Evolutionary conservation across 2,329 filamentous ascomycete species (phyloP).

Genomic region (Nemania serpens): DNA sequence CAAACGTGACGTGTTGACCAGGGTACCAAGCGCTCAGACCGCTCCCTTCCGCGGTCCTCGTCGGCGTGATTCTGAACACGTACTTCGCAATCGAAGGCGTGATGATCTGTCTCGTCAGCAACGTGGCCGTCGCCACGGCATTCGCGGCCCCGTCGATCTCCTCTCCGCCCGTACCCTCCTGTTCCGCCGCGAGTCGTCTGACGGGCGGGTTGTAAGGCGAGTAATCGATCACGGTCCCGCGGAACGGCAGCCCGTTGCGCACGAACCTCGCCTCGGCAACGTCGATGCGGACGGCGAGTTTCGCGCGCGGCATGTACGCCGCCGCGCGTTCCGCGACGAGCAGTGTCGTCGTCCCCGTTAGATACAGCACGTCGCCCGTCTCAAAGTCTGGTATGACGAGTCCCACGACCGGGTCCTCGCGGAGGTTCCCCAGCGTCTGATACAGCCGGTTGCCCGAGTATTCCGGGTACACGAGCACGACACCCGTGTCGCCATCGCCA

Average conservation of each 20-base stretch:
- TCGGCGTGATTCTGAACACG: slow-evolving; percentile 47
- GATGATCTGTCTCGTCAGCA: slow-evolving; percentile 63
- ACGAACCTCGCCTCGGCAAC: slow-evolving; percentile 67
- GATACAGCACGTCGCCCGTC: slow-evolving; percentile 73
- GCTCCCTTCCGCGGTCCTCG: background rate
- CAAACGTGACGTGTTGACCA: slow-evolving; percentile 79
- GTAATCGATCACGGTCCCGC: slow-evolving; percentile 60
- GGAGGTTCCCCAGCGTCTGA: slow-evolving; percentile 80
- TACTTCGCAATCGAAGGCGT: slow-evolving; percentile 72
- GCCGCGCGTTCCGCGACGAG: slow-evolving; percentile 68
- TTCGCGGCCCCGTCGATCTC: background rate
- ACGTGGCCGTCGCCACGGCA: slow-evolving; percentile 51
- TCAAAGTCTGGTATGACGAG: slow-evolving; percentile 75
- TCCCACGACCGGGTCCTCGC: slow-evolving; percentile 68
- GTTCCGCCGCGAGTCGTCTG: slow-evolving; percentile 66
- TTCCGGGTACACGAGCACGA: slow-evolving; percentile 75
- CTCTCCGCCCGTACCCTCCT: slow-evolving; percentile 23
- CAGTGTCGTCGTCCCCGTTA: slow-evolving; percentile 71
- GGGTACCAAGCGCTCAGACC: slow-evolving; percentile 57
- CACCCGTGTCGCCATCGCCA: slow-evolving; percentile 23
- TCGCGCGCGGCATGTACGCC: slow-evolving; percentile 67
- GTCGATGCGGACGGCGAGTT: slow-evolving; percentile 72
- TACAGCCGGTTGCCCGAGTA: slow-evolving; percentile 85
- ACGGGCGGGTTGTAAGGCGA: slow-evolving; percentile 83
- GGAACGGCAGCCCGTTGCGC: slow-evolving; percentile 67